phyloP scores from a whole-genome alignment of 2,329 filamentous ascomycete genomes.

The Cytospora chrysosperma region DNA sequence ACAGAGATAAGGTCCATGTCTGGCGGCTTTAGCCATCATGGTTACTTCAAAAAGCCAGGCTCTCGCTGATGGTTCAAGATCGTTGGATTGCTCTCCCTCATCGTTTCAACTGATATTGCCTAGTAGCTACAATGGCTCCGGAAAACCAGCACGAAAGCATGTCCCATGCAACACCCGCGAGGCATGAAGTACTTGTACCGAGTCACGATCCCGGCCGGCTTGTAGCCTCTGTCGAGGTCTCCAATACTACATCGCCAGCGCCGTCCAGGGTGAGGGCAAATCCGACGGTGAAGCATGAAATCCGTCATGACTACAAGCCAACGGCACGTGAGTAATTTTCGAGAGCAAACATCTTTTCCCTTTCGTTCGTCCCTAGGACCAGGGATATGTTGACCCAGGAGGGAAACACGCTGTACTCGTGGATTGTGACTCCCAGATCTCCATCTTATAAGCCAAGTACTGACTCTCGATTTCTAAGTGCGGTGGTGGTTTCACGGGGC shows the following conservation, averaged over 20 bases:
- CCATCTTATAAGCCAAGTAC: too few species aligned
- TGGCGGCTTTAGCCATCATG: not conserved
- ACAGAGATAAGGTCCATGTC: too few species aligned
- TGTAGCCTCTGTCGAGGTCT: not conserved
- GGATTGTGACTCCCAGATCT: too few species aligned
- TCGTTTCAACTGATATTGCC: not conserved
- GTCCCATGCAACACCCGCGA: too few species aligned
- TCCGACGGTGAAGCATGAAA: not conserved
- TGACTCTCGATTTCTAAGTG: too few species aligned
- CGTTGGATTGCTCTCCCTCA: not conserved
- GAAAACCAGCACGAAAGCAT: not conserved
- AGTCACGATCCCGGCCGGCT: not conserved
- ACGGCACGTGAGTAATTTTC: not conserved
- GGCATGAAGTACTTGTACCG: not conserved
- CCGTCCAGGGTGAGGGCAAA: not conserved
- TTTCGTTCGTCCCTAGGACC: too few species aligned
- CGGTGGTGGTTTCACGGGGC: slow-evolving; percentile 17
- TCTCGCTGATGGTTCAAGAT: not conserved
- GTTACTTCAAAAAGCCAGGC: not conserved
- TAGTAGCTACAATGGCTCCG: not conserved
- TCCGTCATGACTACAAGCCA: slow-evolving; percentile 11
- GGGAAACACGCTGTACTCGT: too few species aligned
- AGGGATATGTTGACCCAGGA: too few species aligned
- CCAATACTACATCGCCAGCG: not conserved
- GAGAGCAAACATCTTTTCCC: too few species aligned